These are phyloP conservation scores for Chalaropsis thielavioides DNA, from an alignment of 2,329 filamentous ascomycete species.

Conservation along the genomic window DNA sequence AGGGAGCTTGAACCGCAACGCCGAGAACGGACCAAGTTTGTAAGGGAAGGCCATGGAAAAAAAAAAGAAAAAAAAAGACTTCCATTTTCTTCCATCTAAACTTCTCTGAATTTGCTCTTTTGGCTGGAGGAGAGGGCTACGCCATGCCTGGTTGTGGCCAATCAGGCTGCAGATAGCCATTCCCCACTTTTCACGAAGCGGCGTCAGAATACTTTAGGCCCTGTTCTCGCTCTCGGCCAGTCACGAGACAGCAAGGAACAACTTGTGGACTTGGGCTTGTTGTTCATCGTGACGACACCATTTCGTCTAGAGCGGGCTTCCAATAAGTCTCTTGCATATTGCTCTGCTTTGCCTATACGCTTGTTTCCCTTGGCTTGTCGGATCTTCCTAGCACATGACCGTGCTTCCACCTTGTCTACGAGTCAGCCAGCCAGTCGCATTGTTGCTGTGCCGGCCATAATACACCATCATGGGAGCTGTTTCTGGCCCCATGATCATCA, in stretches of 20 bases:
- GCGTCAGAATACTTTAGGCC: background rate
- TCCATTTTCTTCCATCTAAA: background rate
- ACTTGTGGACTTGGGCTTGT: background rate
- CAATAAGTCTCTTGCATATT: slow-evolving; percentile 14
- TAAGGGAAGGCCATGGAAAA: background rate
- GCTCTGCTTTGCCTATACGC: background rate
- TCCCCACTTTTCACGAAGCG: background rate
- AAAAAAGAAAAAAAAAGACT: background rate
- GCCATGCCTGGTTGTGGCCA: background rate
- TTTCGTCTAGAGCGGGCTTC: slow-evolving; percentile 1
- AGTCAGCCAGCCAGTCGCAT: background rate
- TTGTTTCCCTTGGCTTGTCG: background rate
- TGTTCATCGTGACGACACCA: slow-evolving; percentile 14
- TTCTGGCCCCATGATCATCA: background rate
- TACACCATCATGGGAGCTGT: background rate
- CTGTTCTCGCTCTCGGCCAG: background rate
- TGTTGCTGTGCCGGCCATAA: background rate
- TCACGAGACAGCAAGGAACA: background rate
- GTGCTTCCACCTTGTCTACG: background rate
- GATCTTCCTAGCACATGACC: background rate
- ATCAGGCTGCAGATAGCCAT: background rate
- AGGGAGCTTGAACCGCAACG: background rate
- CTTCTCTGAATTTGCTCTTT: background rate
- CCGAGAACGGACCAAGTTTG: slow-evolving; percentile 3
- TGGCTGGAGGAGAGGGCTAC: too few relatives aligned